Percentiles rank a stretch among this genome's conserved stretches.
phyloP scores from a whole-genome alignment of 371 early-diverging fungal species.

The Blyttiomyces sp. region DNA sequence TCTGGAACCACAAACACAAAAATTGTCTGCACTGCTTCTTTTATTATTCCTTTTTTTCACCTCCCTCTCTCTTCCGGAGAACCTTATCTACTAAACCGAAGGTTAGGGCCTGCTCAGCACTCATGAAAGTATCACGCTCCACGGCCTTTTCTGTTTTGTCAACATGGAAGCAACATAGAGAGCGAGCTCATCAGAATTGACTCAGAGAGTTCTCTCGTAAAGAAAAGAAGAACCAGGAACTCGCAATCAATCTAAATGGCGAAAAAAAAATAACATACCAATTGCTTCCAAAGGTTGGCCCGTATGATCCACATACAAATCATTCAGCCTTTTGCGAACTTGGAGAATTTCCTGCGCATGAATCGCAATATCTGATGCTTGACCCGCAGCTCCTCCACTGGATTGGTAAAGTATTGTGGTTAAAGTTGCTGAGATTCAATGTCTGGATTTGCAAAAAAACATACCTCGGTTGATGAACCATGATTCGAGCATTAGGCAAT shows the following conservation, averaged over 20 bases:
- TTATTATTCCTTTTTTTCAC: not conserved
- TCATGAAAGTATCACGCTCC: slow-evolving; percentile 95
- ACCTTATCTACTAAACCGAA: slow-evolving; percentile 86
- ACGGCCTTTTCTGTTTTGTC: slow-evolving; percentile 81
- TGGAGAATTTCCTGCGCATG: slow-evolving; percentile 94
- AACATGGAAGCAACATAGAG: no score
- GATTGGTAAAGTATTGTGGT: not conserved
- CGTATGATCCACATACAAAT: slow-evolving; percentile 84
- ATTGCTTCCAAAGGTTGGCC: slow-evolving; percentile 76
- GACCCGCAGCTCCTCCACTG: slow-evolving; percentile 93
- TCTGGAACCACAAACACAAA: no score
- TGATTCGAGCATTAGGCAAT: slow-evolving; percentile 89
- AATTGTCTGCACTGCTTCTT: no score
- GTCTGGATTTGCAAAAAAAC: not conserved
- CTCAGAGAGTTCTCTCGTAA: slow-evolving; percentile 2
- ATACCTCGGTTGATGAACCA: slow-evolving; percentile 92
- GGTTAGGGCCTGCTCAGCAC: slow-evolving; percentile 82
- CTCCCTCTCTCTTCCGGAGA: not conserved
- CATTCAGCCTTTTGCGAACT: slow-evolving; percentile 81
- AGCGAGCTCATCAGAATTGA: no score
- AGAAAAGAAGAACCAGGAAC: not conserved
- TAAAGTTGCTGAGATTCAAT: not conserved
- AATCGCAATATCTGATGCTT: slow-evolving; percentile 96
- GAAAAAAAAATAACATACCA: slow-evolving; percentile 50
- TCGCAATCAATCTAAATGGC: no score